Base-by-base conservation (phyloP, 208 protist genomes). In the Acanthamoeba polyphaga region DNA sequence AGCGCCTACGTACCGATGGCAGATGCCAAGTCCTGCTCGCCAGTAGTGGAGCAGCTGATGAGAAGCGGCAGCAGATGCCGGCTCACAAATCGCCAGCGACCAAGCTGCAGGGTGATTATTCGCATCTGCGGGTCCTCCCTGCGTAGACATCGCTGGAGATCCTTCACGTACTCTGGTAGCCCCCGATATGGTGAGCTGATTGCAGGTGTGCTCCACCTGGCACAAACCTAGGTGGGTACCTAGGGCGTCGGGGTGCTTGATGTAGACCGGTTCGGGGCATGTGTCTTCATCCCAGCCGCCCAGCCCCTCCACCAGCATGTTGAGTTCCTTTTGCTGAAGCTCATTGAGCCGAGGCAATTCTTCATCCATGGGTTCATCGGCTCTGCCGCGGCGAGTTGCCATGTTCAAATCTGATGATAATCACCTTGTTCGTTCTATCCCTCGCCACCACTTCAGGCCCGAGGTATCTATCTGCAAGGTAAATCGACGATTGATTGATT, bases 51-150 rank as follows among this genome's bases (percentile, higher is more conserved):
- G 85, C 62, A 53, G 53, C 58, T 91, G 55, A 91, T 64, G 27
- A 91, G 85, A 24, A 93, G 89, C 9, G 89, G 89, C 34, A 93
- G 64, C 10, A 93, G 64, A 34, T 93, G 66, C 24, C 53, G 64
- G n/a, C 29, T 82, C 13, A 93, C 70, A 51, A 93, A 80, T 32
- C 53, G 38, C 89, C 89, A 93, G 38, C 53, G 38, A 8, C 89
- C 89, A 7, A 93, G 70, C n/a, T 74, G 70, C 38, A 93, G 64
- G 22, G 89, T 82, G 51, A 72, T 82, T 24, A 82, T 80, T 5
- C 89, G 38, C 53, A 64, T 29, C n/a, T 93, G 34, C 19, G 68
- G 64, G n/a, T 72, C 58, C 43, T 93, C 89, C 53, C 89, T 55
- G 1, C 89, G 38, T 7, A 93, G 53, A 46, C 58, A 93, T 58